Percentiles rank a stretch among this genome's conserved stretches.
Evolutionary conservation across 768 basidiomycete genomes (phyloP).

Genomic region (Boletales sp.): DNA sequence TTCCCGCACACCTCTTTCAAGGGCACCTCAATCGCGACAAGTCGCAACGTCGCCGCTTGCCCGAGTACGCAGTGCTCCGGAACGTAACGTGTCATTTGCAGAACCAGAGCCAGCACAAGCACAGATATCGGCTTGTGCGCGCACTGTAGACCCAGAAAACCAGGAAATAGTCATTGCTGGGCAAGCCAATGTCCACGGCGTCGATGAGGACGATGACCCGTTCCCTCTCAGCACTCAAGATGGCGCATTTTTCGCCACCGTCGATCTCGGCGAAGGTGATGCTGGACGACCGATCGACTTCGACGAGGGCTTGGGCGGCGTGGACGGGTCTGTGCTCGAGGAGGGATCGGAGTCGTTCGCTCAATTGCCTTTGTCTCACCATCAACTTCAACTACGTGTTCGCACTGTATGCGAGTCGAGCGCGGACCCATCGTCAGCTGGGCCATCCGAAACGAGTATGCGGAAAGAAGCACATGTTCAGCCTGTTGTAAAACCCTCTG

Average conservation of each 20-base stretch:
- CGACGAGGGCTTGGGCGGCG: conserved; percentile 32
- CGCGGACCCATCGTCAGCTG: neutral
- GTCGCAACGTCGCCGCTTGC: conserved; percentile 12
- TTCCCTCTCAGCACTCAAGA: conserved; percentile 63
- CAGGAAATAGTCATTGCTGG: neutral
- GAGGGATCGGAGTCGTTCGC: neutral
- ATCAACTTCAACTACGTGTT: conserved; percentile 9
- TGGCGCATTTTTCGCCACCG: conserved; percentile 57
- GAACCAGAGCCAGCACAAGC: neutral
- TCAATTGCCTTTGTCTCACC: neutral
- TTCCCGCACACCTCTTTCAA: conserved; percentile 24
- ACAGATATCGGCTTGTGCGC: neutral
- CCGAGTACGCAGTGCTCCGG: conserved; percentile 6
- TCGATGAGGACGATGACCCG: conserved; percentile 26
- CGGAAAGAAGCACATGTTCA: conserved; percentile 1
- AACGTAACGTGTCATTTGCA: conserved; percentile 10
- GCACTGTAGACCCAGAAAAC: conserved; percentile 1
- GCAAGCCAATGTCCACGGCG: conserved; percentile 26
- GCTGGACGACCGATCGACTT: conserved; percentile 36
- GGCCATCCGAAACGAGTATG: neutral
- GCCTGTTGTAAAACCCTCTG: neutral
- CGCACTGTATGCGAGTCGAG: neutral
- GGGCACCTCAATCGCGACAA: conserved; percentile 2
- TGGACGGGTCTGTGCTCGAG: conserved; percentile 8
- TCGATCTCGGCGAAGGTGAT: conserved; percentile 50